Evolutionary conservation across 2,329 filamentous ascomycete species (phyloP), one percentile per base, ranked within the genome.

Genomic region (Apiospora hydei): DNA sequence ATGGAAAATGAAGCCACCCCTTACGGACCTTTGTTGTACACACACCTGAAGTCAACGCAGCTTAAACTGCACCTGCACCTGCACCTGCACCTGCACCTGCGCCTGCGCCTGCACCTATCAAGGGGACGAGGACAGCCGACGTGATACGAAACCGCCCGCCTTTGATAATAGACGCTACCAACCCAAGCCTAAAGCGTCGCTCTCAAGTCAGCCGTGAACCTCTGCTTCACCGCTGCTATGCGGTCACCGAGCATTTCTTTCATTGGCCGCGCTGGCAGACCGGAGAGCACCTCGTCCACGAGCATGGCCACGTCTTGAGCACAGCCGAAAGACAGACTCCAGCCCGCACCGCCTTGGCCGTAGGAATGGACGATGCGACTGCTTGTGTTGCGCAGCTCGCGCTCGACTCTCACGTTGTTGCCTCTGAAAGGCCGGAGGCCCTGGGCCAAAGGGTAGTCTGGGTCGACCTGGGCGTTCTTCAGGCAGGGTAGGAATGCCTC

Each of bases 341-440:
- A 85, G 5, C 84, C 84, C 3, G 83, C 81, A 5, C 83, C 84
- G 6, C 84, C 84, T 68, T 86, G 84, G 1, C 84, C 84, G 73
- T 86, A 85, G 1, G 80, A 81, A 70, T 86, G 84, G 3, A 85
- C 79, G 64, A 85, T 82, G n/a, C 79, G 79, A 73, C 80, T 82
- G 13, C 75, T 74, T 21, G 76, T 72, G 69, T 76, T 71, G 49
- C 81, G 79, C 18, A 82, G 76, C 73, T 86, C 84, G 0, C 83
- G 79, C 75, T 85, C 84, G 10, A 86, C 82, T 11, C 83, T 80
- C 5, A 86, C 82, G 66, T 85, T 84, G 14, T 74, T 76, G 16
- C 75, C 74, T 41, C 84, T 74, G 73, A 84, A 84, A 6, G 84
- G 84, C 6, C 84, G 80, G 24, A 84, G 75, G 0, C 83, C 85